Conservation (phyloP, 768 basidiomycete genomes). For the Jaapia argillacea region DNA sequence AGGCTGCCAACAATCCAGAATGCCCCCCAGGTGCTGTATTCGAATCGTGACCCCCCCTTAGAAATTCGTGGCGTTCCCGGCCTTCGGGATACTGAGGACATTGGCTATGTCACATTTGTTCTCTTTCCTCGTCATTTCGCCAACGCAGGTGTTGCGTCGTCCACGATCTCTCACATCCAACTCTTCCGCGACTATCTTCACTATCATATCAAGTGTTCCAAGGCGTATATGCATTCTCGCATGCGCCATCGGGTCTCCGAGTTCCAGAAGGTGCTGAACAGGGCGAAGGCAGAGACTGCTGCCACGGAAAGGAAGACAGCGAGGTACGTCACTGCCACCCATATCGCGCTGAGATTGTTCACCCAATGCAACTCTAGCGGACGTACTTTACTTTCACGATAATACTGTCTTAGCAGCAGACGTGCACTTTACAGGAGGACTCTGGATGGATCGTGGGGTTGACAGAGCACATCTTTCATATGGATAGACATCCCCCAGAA, state of each 20-base stretch:
- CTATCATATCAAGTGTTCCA: constrained; percentile 98
- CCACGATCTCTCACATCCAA: constrained; percentile 90
- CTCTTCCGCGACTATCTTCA: constrained; percentile 98
- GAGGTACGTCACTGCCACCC: constrained; percentile 56
- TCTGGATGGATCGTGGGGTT: too few species aligned
- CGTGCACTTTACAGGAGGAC: too few species aligned
- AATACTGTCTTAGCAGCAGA: neutral
- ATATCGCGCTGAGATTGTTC: too few species aligned
- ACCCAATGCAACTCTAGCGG: too few species aligned
- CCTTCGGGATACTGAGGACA: constrained; percentile 74
- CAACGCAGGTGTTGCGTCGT: constrained; percentile 52
- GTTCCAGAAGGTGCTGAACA: constrained; percentile 92
- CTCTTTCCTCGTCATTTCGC: constrained; percentile 94
- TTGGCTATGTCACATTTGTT: constrained; percentile 96
- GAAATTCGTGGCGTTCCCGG: constrained; percentile 86
- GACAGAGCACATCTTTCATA: too few species aligned
- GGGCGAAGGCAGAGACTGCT: constrained; percentile 88
- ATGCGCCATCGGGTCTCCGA: constrained; percentile 92
- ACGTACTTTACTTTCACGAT: constrained; percentile 13
- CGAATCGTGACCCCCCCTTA: constrained; percentile 91
- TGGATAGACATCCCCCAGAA: too few species aligned
- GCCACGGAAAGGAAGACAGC: constrained; percentile 85
- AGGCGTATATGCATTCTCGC: constrained; percentile 98
- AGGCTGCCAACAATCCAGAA: constrained; percentile 88
- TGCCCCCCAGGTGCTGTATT: constrained; percentile 94